Percentiles rank a stretch among this genome's conserved stretches.
Evolutionary conservation across 2,329 filamentous ascomycete species (phyloP).

Genomic region (Paecilomyces dactylethromorphus): DNA sequence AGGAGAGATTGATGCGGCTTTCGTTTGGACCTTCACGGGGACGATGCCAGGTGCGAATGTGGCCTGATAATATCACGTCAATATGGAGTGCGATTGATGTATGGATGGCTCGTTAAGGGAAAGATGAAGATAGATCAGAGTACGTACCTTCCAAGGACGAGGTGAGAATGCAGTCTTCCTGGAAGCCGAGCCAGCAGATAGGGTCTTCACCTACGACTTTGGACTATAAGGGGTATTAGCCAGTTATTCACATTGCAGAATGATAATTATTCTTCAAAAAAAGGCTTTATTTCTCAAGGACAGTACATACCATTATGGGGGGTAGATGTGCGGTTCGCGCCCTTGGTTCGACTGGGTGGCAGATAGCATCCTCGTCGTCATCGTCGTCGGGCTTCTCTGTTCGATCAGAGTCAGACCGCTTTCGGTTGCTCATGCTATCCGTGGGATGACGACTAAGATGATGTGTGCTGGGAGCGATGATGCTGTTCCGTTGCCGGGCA

Average conservation of each 20-base stretch:
- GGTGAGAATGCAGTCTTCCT: slow-evolving; percentile 86
- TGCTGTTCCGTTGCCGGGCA: slow-evolving; percentile 32
- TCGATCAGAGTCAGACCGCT: slow-evolving; percentile 65
- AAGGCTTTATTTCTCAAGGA: slow-evolving; percentile 2
- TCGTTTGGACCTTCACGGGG: slow-evolving; percentile 44
- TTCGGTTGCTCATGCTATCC: slow-evolving; percentile 51
- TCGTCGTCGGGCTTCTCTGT: slow-evolving; percentile 40
- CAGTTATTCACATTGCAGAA: background rate
- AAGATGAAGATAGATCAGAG: slow-evolving; percentile 10
- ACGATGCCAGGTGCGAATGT: slow-evolving; percentile 68
- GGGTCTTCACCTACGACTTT: slow-evolving; percentile 83
- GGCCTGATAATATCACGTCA: slow-evolving; percentile 47
- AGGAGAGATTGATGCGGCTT: slow-evolving; percentile 22
- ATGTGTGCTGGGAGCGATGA: slow-evolving; percentile 19
- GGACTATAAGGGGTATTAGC: slow-evolving; percentile 47
- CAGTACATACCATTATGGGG: slow-evolving; percentile 68
- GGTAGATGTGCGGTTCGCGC: slow-evolving; percentile 78
- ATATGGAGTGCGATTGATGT: background rate
- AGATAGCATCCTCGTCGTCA: slow-evolving; percentile 55
- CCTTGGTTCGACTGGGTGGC: slow-evolving; percentile 79
- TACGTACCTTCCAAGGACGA: slow-evolving; percentile 78
- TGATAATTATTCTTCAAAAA: background rate
- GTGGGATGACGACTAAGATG: slow-evolving; percentile 55
- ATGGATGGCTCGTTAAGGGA: slow-evolving; percentile 2
- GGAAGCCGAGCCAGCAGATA: slow-evolving; percentile 86